A percentile compares a stretch with the other conserved stretches of the same genome.
These are phyloP conservation scores for Alternaria incomplexa DNA, from an alignment of 2,329 filamentous ascomycete genomes.

Conservation along the genomic window DNA sequence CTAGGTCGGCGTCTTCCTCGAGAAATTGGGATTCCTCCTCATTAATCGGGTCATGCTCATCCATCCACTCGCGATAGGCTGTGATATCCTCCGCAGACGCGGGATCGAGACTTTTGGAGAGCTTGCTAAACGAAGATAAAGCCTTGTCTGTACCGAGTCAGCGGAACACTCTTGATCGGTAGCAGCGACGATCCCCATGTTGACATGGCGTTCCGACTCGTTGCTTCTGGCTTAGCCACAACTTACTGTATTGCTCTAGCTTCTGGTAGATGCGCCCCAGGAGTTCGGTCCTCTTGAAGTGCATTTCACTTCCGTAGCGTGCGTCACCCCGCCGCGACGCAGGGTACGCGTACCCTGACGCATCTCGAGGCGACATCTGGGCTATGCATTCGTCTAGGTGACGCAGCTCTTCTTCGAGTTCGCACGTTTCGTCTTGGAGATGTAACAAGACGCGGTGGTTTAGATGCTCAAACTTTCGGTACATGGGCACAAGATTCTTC, in stretches of 20 bases:
- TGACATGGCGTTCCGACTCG: background rate
- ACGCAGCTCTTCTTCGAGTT: slow-evolving; percentile 79
- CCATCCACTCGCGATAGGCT: slow-evolving; percentile 63
- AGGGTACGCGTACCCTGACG: slow-evolving; percentile 49
- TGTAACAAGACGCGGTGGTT: slow-evolving; percentile 84
- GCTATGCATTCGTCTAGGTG: slow-evolving; percentile 68
- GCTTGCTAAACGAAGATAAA: slow-evolving; percentile 63
- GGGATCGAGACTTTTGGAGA: slow-evolving; percentile 58
- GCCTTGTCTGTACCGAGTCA: slow-evolving; percentile 52
- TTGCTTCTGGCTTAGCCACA: background rate
- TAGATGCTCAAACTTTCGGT: slow-evolving; percentile 80
- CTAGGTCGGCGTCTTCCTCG: slow-evolving; percentile 60
- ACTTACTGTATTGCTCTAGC: slow-evolving; percentile 69
- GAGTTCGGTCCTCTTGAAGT: slow-evolving; percentile 66
- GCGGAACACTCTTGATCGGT: background rate
- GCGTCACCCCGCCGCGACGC: slow-evolving; percentile 66
- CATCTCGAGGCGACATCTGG: slow-evolving; percentile 41
- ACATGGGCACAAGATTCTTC: slow-evolving; percentile 64
- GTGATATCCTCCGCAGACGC: slow-evolving; percentile 61
- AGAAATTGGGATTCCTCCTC: slow-evolving; percentile 67
- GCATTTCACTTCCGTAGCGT: slow-evolving; percentile 62
- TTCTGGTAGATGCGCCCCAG: slow-evolving; percentile 70
- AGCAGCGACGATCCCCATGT: background rate
- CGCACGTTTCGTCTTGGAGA: slow-evolving; percentile 82
- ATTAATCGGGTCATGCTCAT: slow-evolving; percentile 61